Percentiles rank a stretch among this genome's conserved stretches.
Conservation (phyloP, 2,329 filamentous ascomycete genomes). For the Neurospora sp. region DNA sequence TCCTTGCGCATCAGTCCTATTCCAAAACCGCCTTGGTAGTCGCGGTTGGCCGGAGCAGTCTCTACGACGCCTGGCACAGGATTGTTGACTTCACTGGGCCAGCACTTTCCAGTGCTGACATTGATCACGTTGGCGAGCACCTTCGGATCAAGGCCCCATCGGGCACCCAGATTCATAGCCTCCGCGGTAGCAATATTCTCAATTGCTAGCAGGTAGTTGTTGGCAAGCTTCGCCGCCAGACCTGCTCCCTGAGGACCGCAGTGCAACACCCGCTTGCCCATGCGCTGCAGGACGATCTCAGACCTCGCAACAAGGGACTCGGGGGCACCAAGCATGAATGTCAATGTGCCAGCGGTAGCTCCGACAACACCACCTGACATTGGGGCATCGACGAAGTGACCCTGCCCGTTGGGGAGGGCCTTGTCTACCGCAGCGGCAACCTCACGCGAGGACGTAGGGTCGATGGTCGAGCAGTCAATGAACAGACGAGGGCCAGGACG, state of each 20-base stretch:
- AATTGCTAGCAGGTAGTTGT: constrained; percentile 92
- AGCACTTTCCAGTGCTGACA: constrained; percentile 86
- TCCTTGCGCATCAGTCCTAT: constrained; percentile 76
- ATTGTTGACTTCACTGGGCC: constrained; percentile 94
- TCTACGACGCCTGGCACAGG: constrained; percentile 79
- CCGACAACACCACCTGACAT: constrained; percentile 97
- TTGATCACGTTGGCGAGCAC: constrained; percentile 82
- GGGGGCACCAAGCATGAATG: constrained; percentile 85
- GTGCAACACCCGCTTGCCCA: constrained; percentile 82
- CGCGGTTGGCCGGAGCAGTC: constrained; percentile 63
- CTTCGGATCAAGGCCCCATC: constrained; percentile 48
- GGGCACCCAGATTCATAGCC: constrained; percentile 56
- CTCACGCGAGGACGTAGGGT: constrained; percentile 71
- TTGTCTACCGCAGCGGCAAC: constrained; percentile 58
- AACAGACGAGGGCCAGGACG: constrained; percentile 60
- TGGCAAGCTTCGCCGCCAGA: constrained; percentile 85
- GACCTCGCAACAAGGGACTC: constrained; percentile 51
- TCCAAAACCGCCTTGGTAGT: constrained; percentile 70
- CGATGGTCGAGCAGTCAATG: constrained; percentile 95
- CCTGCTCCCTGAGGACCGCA: constrained; percentile 79
- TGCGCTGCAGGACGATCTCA: constrained; percentile 61
- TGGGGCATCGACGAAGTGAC: constrained; percentile 83
- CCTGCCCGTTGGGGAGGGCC: constrained; percentile 50
- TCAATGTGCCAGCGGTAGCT: constrained; percentile 75
- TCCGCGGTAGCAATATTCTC: constrained; percentile 72